Conservation (phyloP, 225 moss, liverwort and hornwort species). For the Lunularia cruciata region DNA sequence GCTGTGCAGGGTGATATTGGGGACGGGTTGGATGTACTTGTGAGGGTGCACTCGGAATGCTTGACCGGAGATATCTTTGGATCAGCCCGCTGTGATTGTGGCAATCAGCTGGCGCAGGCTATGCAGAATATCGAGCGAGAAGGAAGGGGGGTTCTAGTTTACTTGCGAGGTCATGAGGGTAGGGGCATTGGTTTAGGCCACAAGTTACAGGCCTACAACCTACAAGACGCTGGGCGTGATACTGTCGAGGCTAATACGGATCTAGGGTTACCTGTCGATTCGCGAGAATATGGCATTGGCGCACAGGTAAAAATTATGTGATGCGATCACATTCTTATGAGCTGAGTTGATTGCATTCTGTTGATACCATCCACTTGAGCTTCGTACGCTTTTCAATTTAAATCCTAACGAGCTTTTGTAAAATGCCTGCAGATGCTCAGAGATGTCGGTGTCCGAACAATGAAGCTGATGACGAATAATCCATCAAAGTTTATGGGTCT, state of each 20-base stretch:
- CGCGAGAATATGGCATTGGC: conserved; percentile 92
- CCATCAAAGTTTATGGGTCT: conserved; percentile 83
- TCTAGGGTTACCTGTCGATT: conserved; percentile 92
- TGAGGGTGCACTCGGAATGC: conserved; percentile 94
- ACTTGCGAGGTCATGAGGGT: conserved; percentile 95
- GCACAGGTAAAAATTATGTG: conserved; percentile 85
- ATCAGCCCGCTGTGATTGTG: conserved; percentile 93
- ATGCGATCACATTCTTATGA: background rate
- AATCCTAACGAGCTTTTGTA: background rate
- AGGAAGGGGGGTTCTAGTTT: conserved; percentile 85
- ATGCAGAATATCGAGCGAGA: conserved; percentile 70
- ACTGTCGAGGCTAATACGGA: conserved; percentile 92
- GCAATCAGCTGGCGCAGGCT: conserved; percentile 80
- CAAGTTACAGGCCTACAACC: conserved; percentile 91
- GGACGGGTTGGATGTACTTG: conserved; percentile 84
- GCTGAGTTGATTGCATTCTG: background rate
- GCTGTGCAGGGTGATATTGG: conserved; percentile 82
- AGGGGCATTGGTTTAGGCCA: conserved; percentile 95
- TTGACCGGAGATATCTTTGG: conserved; percentile 96
- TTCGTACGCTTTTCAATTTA: too few relatives aligned
- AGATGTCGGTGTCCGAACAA: conserved; percentile 78
- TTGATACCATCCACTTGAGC: too few relatives aligned
- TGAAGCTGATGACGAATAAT: conserved; percentile 89
- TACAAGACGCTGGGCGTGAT: conserved; percentile 91
- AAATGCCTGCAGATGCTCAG: conserved; percentile 62